phyloP scores from a whole-genome alignment of 106 monocot species.

The Xerophyta viscosa region DNA sequence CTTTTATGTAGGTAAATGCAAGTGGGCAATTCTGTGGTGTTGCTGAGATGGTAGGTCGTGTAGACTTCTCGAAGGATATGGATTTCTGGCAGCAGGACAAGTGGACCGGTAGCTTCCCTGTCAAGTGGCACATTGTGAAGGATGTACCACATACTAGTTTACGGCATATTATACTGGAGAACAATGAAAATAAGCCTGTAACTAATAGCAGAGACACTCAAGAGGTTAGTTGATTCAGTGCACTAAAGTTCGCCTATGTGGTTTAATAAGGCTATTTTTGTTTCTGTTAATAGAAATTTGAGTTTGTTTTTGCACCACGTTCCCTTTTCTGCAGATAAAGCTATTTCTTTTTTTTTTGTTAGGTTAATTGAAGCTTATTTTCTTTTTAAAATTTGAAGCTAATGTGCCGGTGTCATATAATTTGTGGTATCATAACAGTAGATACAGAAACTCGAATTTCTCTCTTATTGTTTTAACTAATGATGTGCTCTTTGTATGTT shows the following conservation, averaged over 20 bases:
- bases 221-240: conserved; percentile 42
- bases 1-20: conserved; percentile 90
- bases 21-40: conserved; percentile 92
- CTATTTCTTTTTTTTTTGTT: too few relatives aligned
- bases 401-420: too few relatives aligned
- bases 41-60: conserved; percentile 75
- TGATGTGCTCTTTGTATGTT: too few relatives aligned
- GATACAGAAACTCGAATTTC: too few relatives aligned
- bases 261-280: too few relatives aligned
- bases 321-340: too few relatives aligned
- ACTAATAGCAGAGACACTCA: conserved; percentile 95
- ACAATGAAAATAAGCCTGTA: conserved; percentile 87
- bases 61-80: conserved; percentile 82
- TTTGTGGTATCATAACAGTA: too few relatives aligned
- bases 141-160: conserved; percentile 73
- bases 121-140: conserved; percentile 85
- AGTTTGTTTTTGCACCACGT: too few relatives aligned
- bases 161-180: conserved; percentile 74
- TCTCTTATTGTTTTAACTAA: too few relatives aligned
- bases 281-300: too few relatives aligned
- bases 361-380: too few relatives aligned
- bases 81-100: conserved; percentile 97
- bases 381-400: too few relatives aligned
- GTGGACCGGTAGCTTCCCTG: conserved; percentile 84
- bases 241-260: not conserved